phyloP scores from a whole-genome alignment of 2,329 filamentous ascomycete species.

The Aspergillus glaucus region DNA sequence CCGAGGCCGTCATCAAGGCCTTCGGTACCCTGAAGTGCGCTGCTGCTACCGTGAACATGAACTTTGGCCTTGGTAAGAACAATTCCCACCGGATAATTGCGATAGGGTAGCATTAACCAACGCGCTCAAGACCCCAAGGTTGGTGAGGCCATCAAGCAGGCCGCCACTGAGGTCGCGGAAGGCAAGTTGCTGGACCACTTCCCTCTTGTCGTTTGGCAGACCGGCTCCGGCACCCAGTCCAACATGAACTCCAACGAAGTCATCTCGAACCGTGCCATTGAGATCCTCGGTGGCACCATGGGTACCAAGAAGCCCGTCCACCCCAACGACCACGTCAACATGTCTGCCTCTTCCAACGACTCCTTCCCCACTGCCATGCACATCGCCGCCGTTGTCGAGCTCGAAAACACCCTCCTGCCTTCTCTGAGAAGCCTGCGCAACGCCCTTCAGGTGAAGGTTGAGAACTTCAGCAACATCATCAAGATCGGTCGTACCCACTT shows the following conservation, averaged over 20 bases:
- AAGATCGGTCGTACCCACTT: conserved; percentile 98
- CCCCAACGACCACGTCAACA: conserved; percentile 99
- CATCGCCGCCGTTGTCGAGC: conserved; percentile 91
- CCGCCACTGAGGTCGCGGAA: conserved; percentile 84
- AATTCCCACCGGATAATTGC: conserved; percentile 7
- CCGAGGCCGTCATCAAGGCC: conserved; percentile 80
- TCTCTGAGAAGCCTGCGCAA: conserved; percentile 73
- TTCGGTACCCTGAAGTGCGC: conserved; percentile 98
- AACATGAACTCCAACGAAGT: conserved; percentile 99
- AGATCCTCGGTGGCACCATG: conserved; percentile 90
- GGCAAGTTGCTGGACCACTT: conserved; percentile 96
- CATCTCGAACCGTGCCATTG: conserved; percentile 97
- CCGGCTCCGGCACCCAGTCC: conserved; percentile 94
- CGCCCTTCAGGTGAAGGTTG: conserved; percentile 80
- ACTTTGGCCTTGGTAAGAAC: conserved; percentile 67
- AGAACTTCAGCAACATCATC: conserved; percentile 89
- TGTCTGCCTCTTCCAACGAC: conserved; percentile 97
- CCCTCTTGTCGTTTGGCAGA: conserved; percentile 98
- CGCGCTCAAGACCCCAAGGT: conserved; percentile 68
- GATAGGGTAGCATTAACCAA: background rate
- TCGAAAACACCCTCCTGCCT: conserved; percentile 79
- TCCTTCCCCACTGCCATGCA: conserved; percentile 99
- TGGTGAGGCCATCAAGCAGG: conserved; percentile 88
- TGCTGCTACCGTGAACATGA: conserved; percentile 91
- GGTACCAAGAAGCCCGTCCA: conserved; percentile 98